A percentile compares a stretch with the other conserved stretches of the same genome.
Conservation (phyloP, 495 filamentous ascomycete genomes). For the Daldinia loculata region DNA sequence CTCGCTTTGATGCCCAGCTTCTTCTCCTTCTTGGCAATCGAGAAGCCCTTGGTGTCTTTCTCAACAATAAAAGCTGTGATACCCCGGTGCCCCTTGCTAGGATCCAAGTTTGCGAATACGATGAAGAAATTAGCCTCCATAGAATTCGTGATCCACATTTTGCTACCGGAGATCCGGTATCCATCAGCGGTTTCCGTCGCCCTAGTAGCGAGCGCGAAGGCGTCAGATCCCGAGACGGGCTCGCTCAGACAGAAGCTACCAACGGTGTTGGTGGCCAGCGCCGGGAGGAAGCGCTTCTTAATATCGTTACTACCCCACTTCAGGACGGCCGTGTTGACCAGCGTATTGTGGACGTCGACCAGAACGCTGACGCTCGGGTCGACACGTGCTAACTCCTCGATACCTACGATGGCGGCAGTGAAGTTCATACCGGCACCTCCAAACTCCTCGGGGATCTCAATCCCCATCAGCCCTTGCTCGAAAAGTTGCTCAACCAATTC, state of each 20-base stretch:
- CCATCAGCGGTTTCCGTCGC: conserved; percentile 78
- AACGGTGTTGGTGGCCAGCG: conserved; percentile 86
- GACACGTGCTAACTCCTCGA: conserved; percentile 94
- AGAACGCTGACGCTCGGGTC: conserved; percentile 95
- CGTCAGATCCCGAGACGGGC: conserved; percentile 91
- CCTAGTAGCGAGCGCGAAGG: conserved; percentile 91
- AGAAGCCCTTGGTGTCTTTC: conserved; percentile 88
- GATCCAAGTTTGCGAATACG: conserved; percentile 95
- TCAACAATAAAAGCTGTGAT: conserved; percentile 97
- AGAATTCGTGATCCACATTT: conserved; percentile 99
- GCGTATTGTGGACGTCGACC: conserved; percentile 96
- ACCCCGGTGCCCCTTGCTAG: conserved; percentile 87
- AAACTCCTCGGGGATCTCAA: conserved; percentile 97
- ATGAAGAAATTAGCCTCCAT: conserved; percentile 96
- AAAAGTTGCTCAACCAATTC: conserved; percentile 89
- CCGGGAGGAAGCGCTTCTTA: conserved; percentile 86
- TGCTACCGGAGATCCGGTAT: conserved; percentile 86
- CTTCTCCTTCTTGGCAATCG: conserved; percentile 99
- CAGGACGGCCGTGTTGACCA: conserved; percentile 92
- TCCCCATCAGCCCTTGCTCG: conserved; percentile 96
- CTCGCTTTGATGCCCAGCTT: conserved; percentile 96
- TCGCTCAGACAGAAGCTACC: conserved; percentile 97
- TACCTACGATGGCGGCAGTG: conserved; percentile 91
- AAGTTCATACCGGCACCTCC: conserved; percentile 99
- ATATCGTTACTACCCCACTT: conserved; percentile 80